Percentiles rank a stretch among this genome's conserved stretches.
Evolutionary conservation across 768 basidiomycete genomes (phyloP).

Genomic region (Mycena galopus): DNA sequence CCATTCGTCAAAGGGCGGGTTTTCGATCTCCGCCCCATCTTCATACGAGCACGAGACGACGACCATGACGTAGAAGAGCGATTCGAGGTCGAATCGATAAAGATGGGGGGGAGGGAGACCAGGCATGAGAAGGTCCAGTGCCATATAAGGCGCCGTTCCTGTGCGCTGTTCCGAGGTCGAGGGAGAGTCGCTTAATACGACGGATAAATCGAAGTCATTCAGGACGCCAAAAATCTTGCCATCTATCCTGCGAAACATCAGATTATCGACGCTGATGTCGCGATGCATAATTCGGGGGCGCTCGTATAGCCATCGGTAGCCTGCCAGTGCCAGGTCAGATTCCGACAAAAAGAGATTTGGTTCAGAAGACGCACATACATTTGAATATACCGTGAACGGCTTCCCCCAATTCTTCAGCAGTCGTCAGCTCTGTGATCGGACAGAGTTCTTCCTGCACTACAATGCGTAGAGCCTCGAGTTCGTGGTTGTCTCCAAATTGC

Average conservation of each 20-base stretch:
- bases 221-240: constrained; percentile 40
- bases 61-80: neutral
- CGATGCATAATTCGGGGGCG: constrained; percentile 35
- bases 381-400: neutral
- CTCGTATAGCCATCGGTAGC: constrained; percentile 22
- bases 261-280: constrained; percentile 43
- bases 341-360: neutral
- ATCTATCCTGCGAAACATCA: constrained; percentile 39
- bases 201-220: constrained; percentile 41
- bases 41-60: neutral
- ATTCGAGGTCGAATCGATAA: neutral
- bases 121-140: neutral
- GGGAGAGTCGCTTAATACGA: neutral
- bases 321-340: neutral
- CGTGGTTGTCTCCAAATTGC: neutral
- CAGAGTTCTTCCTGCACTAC: neutral
- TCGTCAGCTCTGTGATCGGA: neutral
- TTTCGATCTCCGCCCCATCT: neutral
- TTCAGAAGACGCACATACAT: neutral
- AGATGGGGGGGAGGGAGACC: neutral
- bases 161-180: constrained; percentile 1
- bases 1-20: neutral
- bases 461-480: neutral
- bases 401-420: neutral
- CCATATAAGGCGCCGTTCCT: neutral